These are phyloP conservation scores for Kodamaea jinghongensis DNA, from an alignment of 805 yeast species.

Conservation along the genomic window DNA sequence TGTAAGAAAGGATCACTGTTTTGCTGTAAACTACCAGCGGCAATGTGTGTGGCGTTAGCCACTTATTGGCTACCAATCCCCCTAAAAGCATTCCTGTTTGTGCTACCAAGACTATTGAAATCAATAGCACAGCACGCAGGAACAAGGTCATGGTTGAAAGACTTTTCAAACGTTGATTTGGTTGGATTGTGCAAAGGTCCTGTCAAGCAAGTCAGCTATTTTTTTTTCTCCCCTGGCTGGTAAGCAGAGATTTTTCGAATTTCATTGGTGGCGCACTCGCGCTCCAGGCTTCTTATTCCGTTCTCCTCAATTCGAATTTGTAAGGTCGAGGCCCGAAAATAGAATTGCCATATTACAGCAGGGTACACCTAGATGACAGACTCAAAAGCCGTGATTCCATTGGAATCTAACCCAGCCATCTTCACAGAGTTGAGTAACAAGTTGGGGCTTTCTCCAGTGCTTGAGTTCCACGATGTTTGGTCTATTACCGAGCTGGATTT, in stretches of 20 bases:
- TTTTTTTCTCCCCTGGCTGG: no score
- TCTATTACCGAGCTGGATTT: slow-evolving; percentile 86
- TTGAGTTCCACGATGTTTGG: slow-evolving; percentile 75
- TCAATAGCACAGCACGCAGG: no score
- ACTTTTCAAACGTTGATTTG: no score
- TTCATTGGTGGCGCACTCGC: neutral
- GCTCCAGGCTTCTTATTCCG: neutral
- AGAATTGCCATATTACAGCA: neutral
- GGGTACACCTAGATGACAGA: slow-evolving; percentile 8
- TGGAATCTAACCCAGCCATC: slow-evolving; percentile 87
- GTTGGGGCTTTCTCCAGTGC: slow-evolving; percentile 61
- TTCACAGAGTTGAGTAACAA: slow-evolving; percentile 66
- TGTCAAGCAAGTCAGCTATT: no score
- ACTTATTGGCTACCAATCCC: neutral
- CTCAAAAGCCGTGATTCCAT: slow-evolving; percentile 61
- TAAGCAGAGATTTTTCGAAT: neutral
- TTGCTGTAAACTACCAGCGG: slow-evolving; percentile 6
- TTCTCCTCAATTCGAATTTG: neutral
- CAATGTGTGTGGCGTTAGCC: neutral
- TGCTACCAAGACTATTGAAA: neutral
- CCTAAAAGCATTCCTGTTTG: neutral
- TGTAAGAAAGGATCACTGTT: slow-evolving; percentile 10
- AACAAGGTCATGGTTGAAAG: no score
- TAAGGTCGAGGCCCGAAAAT: neutral
- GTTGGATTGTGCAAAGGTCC: no score